Evolutionary conservation across 495 filamentous ascomycete species (phyloP).

Genomic region (Pyrenopolyporus hunteri): DNA sequence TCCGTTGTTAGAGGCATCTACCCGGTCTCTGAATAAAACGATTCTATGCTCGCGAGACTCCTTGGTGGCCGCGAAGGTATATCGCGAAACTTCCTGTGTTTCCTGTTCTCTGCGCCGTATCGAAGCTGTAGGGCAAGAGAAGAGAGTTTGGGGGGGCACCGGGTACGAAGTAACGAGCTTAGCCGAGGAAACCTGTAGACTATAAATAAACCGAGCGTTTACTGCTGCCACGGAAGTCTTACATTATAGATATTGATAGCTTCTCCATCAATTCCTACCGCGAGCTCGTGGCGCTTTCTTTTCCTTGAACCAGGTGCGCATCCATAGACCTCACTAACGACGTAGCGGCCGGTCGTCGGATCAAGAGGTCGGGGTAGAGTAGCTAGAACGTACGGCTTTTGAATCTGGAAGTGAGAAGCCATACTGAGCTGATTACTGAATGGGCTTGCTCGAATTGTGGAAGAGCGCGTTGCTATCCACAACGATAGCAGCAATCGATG

Average conservation of each 20-base stretch:
- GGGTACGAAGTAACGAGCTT: slow-evolving; percentile 84
- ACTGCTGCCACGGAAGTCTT: neutral
- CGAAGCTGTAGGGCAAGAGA: slow-evolving; percentile 79
- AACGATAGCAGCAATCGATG: neutral
- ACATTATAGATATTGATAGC: slow-evolving; percentile 94
- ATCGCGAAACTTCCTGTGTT: slow-evolving; percentile 63
- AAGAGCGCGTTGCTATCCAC: neutral
- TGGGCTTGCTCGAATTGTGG: neutral
- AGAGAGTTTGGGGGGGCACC: slow-evolving; percentile 77
- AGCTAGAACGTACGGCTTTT: slow-evolving; percentile 67
- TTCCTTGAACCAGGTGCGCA: slow-evolving; percentile 72
- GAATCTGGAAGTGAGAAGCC: slow-evolving; percentile 60
- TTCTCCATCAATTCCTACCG: slow-evolving; percentile 87
- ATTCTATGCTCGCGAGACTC: slow-evolving; percentile 50
- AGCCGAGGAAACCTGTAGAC: slow-evolving; percentile 73
- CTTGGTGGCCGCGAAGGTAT: slow-evolving; percentile 69
- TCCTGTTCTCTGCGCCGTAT: slow-evolving; percentile 64
- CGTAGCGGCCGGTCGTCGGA: slow-evolving; percentile 62
- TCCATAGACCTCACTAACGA: slow-evolving; percentile 73
- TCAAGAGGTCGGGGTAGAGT: slow-evolving; percentile 70
- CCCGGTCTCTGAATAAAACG: slow-evolving; percentile 63
- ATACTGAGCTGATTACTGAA: slow-evolving; percentile 37
- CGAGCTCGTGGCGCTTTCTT: slow-evolving; percentile 83
- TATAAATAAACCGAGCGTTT: neutral
- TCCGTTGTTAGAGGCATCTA: slow-evolving; percentile 66